Base-by-base conservation (phyloP, 208 protist genomes). In the Wallacemonas rigidus region DNA sequence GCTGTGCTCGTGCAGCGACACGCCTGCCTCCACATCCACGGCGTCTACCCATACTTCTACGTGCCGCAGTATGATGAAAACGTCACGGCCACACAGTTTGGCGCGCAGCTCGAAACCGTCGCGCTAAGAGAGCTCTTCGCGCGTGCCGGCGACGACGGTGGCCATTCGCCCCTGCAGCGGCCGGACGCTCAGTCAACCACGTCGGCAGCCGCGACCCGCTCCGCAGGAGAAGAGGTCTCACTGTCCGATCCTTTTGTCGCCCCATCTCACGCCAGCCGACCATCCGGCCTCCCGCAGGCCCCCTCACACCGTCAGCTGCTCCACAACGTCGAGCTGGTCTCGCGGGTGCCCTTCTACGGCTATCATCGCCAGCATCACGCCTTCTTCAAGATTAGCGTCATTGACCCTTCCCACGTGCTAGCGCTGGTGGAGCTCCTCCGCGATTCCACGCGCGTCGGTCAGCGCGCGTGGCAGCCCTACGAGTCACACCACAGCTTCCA, bases 21-120 rank as follows among this genome's bases (percentile, higher is more conserved):
- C n/a, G 80, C 79, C 35, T 96, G 91, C 69, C 75, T 90, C 5
- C 91, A 96, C 68, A 73, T 96, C 1, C 91, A 96, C 70, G 87
- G 89, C 5, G 75, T 89, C 47, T 93, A 93, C 65, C 91, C 91
- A 12, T 91, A 89, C 70, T 88, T 96, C 60, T 76, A 87, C 45
- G 87, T 92, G 15, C 80, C 79, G 35, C 85, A 85, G 54, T 79
- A 87, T 75, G 75, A 88, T 67, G 67, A 50, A 26, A 51, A 67
- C 56, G 72, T 91, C n/a, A 80, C 82, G 38, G 75, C 83, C 0
- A 77, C 71, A 47, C 83, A 96, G 83, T 91, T 96, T 61, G 91
- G 81, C 14, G 87, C 88, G 1, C 87, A 93, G 75, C 79, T 96
- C 5, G 91, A 96, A 74, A 45, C 81, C 0, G 80, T 91, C 26